These are phyloP conservation scores for Colletotrichum tabaci DNA, from an alignment of 2,329 filamentous ascomycete genomes.

Conservation along the genomic window DNA sequence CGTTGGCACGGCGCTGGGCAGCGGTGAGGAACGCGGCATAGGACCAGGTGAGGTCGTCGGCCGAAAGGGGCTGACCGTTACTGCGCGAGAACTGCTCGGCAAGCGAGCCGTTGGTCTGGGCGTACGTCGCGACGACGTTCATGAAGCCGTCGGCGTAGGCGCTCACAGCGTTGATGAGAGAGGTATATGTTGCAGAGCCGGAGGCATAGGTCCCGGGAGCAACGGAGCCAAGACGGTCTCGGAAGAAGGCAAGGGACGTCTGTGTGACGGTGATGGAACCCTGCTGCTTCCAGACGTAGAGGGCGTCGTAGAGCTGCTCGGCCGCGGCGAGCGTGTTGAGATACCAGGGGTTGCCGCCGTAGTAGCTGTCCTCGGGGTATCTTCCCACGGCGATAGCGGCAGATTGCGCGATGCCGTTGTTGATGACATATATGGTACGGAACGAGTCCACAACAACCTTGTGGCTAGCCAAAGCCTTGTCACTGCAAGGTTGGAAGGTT, in stretches of 20 bases:
- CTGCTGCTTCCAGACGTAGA: constrained; percentile 77
- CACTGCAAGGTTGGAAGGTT: constrained; percentile 85
- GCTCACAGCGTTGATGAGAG: constrained; percentile 70
- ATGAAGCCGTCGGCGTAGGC: constrained; percentile 75
- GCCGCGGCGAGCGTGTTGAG: constrained; percentile 82
- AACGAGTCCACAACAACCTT: constrained; percentile 84
- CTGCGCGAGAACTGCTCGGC: constrained; percentile 76
- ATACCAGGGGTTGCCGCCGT: constrained; percentile 87
- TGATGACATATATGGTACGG: constrained; percentile 78
- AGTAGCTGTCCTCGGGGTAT: constrained; percentile 82
- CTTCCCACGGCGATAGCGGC: constrained; percentile 75
- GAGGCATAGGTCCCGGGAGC: constrained; percentile 74
- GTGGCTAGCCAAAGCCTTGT: constrained; percentile 79
- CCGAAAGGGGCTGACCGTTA: constrained; percentile 70
- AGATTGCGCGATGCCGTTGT: constrained; percentile 73
- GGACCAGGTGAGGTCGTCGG: constrained; percentile 80
- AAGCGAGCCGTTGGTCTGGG: constrained; percentile 72
- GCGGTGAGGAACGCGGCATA: constrained; percentile 79
- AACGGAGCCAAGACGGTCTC: constrained; percentile 71
- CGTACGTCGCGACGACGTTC: constrained; percentile 74
- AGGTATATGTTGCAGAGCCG: constrained; percentile 62
- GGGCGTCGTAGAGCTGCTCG: constrained; percentile 83
- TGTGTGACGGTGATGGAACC: constrained; percentile 76
- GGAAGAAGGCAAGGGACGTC: constrained; percentile 80
- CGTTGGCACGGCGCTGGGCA: constrained; percentile 68